Evolutionary conservation across 495 filamentous ascomycete species (phyloP).

Genomic region (Lophium mytilinum): DNA sequence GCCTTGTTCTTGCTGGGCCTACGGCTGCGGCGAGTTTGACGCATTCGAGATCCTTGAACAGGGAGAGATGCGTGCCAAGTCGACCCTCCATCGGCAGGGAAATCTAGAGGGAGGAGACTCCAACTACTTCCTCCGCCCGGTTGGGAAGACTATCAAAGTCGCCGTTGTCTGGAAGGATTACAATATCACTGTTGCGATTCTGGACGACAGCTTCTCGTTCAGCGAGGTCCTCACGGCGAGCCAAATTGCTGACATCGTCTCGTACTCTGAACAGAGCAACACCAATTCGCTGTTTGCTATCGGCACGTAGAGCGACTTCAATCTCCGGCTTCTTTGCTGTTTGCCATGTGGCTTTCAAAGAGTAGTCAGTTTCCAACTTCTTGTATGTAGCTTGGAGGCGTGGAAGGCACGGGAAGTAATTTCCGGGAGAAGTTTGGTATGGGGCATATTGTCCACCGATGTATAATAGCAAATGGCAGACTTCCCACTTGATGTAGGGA

Average conservation of each 20-base stretch:
- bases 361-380: too few relatives aligned
- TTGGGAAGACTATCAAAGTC: constrained; percentile 43
- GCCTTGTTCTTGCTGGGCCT: constrained; percentile 58
- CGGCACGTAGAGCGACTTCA: neutral
- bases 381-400: too few relatives aligned
- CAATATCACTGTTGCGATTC: constrained; percentile 37
- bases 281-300: constrained; percentile 14
- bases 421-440: too few relatives aligned
- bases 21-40: constrained; percentile 66
- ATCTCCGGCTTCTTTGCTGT: too few relatives aligned
- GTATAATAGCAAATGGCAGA: too few relatives aligned
- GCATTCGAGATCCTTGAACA: constrained; percentile 55
- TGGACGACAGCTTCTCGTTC: constrained; percentile 27
- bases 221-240: neutral
- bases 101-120: constrained; percentile 47
- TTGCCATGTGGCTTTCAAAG: too few relatives aligned
- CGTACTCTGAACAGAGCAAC: constrained; percentile 12
- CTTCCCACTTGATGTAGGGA: too few relatives aligned
- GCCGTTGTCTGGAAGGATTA: constrained; percentile 50
- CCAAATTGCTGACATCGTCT: constrained; percentile 8
- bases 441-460: too few relatives aligned
- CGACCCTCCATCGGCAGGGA: constrained; percentile 49
- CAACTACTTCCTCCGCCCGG: constrained; percentile 58
- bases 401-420: too few relatives aligned
- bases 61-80: constrained; percentile 44